Evolutionary conservation across 441 rosid genomes (phyloP), one percentile per base, ranked within the genome.

Genomic region (Eugenia klotzschiana): DNA sequence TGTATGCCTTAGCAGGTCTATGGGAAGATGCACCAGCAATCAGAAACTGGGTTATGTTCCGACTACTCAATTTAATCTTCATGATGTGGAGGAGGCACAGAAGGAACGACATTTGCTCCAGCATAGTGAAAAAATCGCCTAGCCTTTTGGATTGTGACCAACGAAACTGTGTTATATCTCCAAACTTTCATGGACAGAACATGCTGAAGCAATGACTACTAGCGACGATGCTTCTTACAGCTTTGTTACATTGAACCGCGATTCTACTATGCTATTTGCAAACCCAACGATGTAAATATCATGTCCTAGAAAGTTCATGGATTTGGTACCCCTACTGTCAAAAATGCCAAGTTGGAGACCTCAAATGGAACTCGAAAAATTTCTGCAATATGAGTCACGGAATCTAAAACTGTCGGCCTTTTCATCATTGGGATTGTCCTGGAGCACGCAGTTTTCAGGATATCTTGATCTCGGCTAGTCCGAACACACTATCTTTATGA

Each of bases 11-110:
- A 13, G 53, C 81, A 5, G 92, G 93, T 23, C 89, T 83, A 72
- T 94, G 94, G 96, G 91, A 92, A 77, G 89, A 91, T 15, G 89
- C 88, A 55, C 86, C 91, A n/a, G 82, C 77, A 40, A 86, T 93
- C 83, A 89, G 95, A 84, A 92, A 37, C 57, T 88, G n/a, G 93
- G 93, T 33, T 91, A 93, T 79, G 85, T 91, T 77, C 95, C 92
- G 4, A 86, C 90, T 79, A 91, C 94, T 33, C 89, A 88, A 85
- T 89, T 91, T 88, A 93, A 90, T 69, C 93, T 92, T 87, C 94
- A 92, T 72, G 92, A 92, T 81, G 82, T 92, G 84, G 94, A 92
- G 84, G 91, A 89, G 80, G 91, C 88, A 56, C 91, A 88, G 69
- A 90, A 90, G 82, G 94, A 91, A 85, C 88, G 86, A 57, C 85